Evolutionary conservation across 768 basidiomycete genomes (phyloP), one percentile per base, ranked within the genome.

Genomic region (Kwoniella bestiolae): DNA sequence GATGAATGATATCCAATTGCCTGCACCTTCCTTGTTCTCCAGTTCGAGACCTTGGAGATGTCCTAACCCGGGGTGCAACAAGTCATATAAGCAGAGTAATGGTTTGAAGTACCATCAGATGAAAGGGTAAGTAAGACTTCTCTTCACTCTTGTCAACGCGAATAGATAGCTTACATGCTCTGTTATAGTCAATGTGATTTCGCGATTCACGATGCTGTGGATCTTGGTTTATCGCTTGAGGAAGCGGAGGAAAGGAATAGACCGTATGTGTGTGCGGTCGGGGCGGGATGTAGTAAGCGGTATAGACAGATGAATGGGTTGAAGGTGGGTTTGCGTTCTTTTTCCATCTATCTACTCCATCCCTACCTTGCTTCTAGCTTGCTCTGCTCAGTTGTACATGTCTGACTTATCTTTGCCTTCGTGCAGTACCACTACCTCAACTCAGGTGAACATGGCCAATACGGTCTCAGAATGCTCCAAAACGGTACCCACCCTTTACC

Each of bases 251-350:
- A 88, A 63, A 83, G 90, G 11, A 82, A 91, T 57, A 83, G 91
- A 41, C 94, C 94, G 3, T 97, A 91, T 77, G 90, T 91, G 0
- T 97, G 94, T 72, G 89, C 91, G 5, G 90, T 94, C 5, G 90
- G 91, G 21, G 79, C 79, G 14, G 82, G 81, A 28, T 84, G 84
- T 72, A 80, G 69, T 29, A 86, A 94, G 76, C 82, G 94, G 76
- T 98, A 97, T 84, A 94, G 97, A 86, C 97, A 99, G 79, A 95
- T 97, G 94, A 97, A 97, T 80, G 95, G 95, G 0, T 83, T 97
- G 67, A 79, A 77, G 67, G 73, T 76, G 61, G 58, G 72, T 61
- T 29, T 7, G 28, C 45, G 21, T 45, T 1, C 14, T 7, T 21
- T 49, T 83, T 91, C 83, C 63, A 63, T 81, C 82, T 7, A 57